Base-by-base conservation (phyloP, 2,329 filamentous ascomycete genomes). In the Nemania bipapillata region DNA sequence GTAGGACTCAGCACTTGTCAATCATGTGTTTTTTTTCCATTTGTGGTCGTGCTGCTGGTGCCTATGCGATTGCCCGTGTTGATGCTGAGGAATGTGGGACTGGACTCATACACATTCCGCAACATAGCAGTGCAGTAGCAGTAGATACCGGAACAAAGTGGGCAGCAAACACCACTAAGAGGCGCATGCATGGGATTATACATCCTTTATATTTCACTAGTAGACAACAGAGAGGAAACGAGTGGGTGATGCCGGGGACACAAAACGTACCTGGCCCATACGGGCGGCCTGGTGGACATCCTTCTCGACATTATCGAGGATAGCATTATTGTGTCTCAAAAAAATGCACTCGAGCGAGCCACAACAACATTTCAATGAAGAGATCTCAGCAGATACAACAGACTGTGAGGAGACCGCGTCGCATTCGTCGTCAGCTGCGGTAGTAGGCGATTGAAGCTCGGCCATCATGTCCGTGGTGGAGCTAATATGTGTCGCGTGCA, bases 221-320 rank as follows among this genome's bases (percentile, higher is more conserved):
- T 15, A 22, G 22, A 49, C 45, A 49, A 22, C 8, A 30, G 42
- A 61, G 5, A 32, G 32, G 28, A 28, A n/a, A 11, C 35, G 24
- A 20, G 68, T 11, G 47, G 6, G 24, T 28, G 47, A 50, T 26
- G 6, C 42, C 40, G 37, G 5, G 24, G 50, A 61, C n/a, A 22
- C 40, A 70, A 68, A 72, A 88, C 92, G 79, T 91, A 97, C 95
- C 92, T 97, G 92, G 73, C 96, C 96, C 75, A 97, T 87, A 78
- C 91, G 87, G 56, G 94, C 96, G 47, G 96, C 96, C 60, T 89
- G 93, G 75, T 90, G 90, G 62, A 97, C 92, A 82, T 97, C 93
- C 75, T 91, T 91, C 81, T 98, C 95, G 72, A 98, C 86, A 69
- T 88, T 91, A 74, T 93, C 90, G 54, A 98, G 85, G 70, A 93